Evolutionary conservation across 2,329 filamentous ascomycete genomes (phyloP).

Genomic region (Sordariomycetes sp.): DNA sequence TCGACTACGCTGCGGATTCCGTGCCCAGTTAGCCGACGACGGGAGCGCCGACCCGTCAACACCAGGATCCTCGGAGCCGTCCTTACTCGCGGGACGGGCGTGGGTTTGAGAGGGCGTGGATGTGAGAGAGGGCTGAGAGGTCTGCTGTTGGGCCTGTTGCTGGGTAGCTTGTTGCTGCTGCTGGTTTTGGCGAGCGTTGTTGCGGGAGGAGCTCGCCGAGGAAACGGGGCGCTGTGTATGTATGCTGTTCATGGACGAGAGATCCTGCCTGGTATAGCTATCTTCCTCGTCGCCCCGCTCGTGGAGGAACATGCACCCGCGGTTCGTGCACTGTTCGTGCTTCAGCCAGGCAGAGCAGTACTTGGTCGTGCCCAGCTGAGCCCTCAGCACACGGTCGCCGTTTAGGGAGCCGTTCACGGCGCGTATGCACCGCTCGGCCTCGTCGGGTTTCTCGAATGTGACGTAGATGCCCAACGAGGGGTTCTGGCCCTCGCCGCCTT

Average conservation of each 20-base stretch:
- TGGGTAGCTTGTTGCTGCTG: constrained; percentile 19
- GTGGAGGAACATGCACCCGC: constrained; percentile 96
- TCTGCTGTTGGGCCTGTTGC: background rate
- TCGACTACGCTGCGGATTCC: constrained; percentile 55
- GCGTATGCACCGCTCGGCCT: constrained; percentile 80
- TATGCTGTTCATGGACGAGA: constrained; percentile 89
- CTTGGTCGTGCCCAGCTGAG: constrained; percentile 80
- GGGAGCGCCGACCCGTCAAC: constrained; percentile 82
- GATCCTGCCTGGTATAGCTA: constrained; percentile 86
- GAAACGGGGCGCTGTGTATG: constrained; percentile 63
- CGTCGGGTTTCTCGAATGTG: constrained; percentile 88
- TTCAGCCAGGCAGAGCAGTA: constrained; percentile 97
- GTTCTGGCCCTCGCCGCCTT: constrained; percentile 63
- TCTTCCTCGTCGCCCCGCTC: constrained; percentile 98
- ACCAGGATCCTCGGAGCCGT: constrained; percentile 55
- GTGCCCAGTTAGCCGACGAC: constrained; percentile 88
- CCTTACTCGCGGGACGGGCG: constrained; percentile 62
- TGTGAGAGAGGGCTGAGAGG: constrained; percentile 1
- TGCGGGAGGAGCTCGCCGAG: constrained; percentile 38
- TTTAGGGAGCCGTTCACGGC: constrained; percentile 91
- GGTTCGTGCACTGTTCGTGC: constrained; percentile 88
- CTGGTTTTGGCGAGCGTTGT: constrained; percentile 39
- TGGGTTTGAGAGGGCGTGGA: constrained; percentile 47
- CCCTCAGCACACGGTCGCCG: constrained; percentile 74
- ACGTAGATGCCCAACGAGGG: constrained; percentile 95